These are phyloP conservation scores for Pleoardoris graminearum DNA, from an alignment of 2,329 filamentous ascomycete genomes.

Conservation along the genomic window DNA sequence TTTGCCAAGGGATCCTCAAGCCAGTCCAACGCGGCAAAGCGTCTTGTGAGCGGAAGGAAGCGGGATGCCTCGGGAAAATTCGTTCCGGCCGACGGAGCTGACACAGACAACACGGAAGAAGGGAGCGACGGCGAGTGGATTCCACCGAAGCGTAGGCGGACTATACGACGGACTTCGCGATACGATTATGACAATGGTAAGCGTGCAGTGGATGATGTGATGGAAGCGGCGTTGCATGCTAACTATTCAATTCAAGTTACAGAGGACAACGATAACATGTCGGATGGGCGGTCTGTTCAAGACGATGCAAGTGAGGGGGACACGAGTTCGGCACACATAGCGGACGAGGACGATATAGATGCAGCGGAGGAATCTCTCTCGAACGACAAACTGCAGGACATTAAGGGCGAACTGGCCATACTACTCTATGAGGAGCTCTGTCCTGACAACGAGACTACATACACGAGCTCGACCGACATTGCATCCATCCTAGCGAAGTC, in stretches of 20 bases:
- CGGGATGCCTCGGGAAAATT: background rate
- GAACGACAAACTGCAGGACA: background rate
- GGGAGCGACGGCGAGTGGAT: background rate
- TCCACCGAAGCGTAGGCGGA: background rate
- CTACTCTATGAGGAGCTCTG: slow-evolving; percentile 1
- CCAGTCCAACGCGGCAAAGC: background rate
- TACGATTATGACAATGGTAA: background rate
- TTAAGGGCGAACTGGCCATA: background rate
- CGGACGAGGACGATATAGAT: background rate
- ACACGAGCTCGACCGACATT: background rate
- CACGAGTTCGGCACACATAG: too few species aligned
- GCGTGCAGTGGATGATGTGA: background rate
- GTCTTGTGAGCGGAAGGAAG: too few species aligned
- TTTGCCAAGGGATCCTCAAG: background rate
- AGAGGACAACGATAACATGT: background rate
- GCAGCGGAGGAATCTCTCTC: background rate
- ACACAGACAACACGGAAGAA: background rate
- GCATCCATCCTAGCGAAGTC: background rate
- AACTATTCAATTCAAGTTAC: background rate
- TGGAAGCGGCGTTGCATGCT: background rate
- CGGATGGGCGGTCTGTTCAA: background rate
- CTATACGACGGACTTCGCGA: background rate
- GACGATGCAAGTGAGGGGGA: background rate
- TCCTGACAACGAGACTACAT: background rate
- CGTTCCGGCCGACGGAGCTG: background rate